Evolutionary conservation across 2,329 filamentous ascomycete species (phyloP).

Genomic region (Blastomyces emzantsi): DNA sequence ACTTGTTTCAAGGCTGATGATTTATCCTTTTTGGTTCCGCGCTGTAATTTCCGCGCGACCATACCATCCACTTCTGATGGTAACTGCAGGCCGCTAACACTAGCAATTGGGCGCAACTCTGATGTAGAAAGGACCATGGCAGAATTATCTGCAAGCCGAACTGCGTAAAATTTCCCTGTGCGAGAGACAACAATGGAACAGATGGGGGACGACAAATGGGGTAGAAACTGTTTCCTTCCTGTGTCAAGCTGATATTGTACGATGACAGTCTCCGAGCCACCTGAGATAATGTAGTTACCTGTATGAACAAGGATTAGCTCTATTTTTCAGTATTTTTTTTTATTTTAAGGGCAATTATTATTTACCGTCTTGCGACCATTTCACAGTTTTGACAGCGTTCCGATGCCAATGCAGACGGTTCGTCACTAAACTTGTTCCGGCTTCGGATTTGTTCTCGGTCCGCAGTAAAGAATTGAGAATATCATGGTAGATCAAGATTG

Average conservation of each 20-base stretch:
- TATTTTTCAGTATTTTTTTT: not conserved
- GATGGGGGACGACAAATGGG: conserved; percentile 80
- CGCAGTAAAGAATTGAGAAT: conserved; percentile 49
- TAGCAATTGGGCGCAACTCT: conserved; percentile 75
- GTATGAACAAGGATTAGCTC: conserved; percentile 24
- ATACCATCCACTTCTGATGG: conserved; percentile 20
- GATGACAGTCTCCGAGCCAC: conserved; percentile 79
- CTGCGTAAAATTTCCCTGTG: conserved; percentile 66
- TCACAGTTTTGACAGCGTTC: conserved; percentile 69
- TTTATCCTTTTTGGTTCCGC: conserved; percentile 19
- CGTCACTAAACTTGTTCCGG: conserved; percentile 38
- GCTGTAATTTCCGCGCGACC: not conserved
- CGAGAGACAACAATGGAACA: conserved; percentile 77
- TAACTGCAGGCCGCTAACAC: conserved; percentile 71
- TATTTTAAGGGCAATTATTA: conserved; percentile 9
- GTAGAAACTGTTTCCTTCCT: conserved; percentile 68
- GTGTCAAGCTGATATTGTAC: conserved; percentile 93
- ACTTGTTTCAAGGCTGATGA: conserved; percentile 41
- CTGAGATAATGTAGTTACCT: conserved; percentile 92
- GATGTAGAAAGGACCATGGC: conserved; percentile 82
- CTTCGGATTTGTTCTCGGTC: conserved; percentile 38
- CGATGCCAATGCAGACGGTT: conserved; percentile 87
- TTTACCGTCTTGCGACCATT: conserved; percentile 86
- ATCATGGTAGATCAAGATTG: conserved; percentile 74
- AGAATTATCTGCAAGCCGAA: conserved; percentile 88